Percentiles rank a stretch among this genome's conserved stretches.
phyloP scores from a whole-genome alignment of 2,329 filamentous ascomycete species.

The Incumbomyces delicatus region DNA sequence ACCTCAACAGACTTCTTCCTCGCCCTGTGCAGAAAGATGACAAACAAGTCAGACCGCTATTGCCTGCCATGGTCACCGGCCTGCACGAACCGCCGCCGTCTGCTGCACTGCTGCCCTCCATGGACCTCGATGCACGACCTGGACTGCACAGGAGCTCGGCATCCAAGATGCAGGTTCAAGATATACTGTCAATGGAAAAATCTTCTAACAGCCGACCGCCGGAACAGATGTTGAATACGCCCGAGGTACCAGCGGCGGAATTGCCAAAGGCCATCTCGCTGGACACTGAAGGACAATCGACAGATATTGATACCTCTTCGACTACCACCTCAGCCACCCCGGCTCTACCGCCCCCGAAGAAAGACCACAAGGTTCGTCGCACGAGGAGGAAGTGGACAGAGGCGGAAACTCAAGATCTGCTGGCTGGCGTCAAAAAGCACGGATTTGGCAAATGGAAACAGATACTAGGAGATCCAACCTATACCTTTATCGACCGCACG shows the following conservation, averaged over 20 bases:
- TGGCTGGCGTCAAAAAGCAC: slow-evolving; percentile 50
- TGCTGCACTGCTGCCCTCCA: slow-evolving; percentile 51
- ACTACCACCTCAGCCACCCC: background rate
- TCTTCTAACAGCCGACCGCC: slow-evolving; percentile 5
- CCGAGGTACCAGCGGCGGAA: slow-evolving; percentile 1
- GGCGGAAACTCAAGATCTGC: slow-evolving; percentile 49
- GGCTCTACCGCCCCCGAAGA: slow-evolving; percentile 21
- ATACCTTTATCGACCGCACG: slow-evolving; percentile 46
- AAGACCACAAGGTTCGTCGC: slow-evolving; percentile 35
- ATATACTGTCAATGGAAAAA: slow-evolving; percentile 14
- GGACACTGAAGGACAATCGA: background rate
- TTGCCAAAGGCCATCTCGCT: background rate
- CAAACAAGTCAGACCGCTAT: slow-evolving; percentile 31
- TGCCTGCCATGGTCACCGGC: slow-evolving; percentile 45
- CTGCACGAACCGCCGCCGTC: slow-evolving; percentile 55
- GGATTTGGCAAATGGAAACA: slow-evolving; percentile 57
- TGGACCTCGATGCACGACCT: slow-evolving; percentile 38
- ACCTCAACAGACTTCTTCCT: slow-evolving; percentile 38
- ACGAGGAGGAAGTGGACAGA: slow-evolving; percentile 48
- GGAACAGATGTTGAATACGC: slow-evolving; percentile 8
- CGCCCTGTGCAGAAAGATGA: slow-evolving; percentile 39
- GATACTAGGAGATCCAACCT: slow-evolving; percentile 48
- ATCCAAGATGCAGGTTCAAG: slow-evolving; percentile 21
- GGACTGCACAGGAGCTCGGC: slow-evolving; percentile 9
- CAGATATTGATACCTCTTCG: background rate